phyloP scores from a whole-genome alignment of 352 stramenopile species.

The Paralagenidium karlingii region DNA sequence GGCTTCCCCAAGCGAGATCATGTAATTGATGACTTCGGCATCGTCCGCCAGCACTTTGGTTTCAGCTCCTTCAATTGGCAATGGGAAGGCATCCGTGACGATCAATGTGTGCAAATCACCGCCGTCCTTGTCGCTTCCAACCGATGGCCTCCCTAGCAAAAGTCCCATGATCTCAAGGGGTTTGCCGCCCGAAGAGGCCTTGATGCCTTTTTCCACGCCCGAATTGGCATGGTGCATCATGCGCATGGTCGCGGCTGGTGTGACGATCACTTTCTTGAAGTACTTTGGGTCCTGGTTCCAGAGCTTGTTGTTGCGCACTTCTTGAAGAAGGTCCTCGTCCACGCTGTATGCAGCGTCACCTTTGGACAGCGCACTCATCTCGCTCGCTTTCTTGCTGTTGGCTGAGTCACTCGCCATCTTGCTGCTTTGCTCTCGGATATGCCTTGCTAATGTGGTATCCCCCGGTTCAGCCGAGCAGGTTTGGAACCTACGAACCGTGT shows the following conservation, averaged over 20 bases:
- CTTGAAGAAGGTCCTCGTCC: constrained; percentile 75
- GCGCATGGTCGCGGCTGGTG: constrained; percentile 89
- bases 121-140: constrained; percentile 72
- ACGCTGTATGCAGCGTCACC: constrained; percentile 68
- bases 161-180: constrained; percentile 99
- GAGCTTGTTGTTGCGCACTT: constrained; percentile 78
- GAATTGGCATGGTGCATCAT: constrained; percentile 97
- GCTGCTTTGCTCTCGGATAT: not conserved
- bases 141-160: constrained; percentile 89
- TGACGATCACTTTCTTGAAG: constrained; percentile 94
- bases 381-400: not conserved
- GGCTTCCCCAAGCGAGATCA: constrained; percentile 95
- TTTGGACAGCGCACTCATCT: constrained; percentile 7
- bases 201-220: constrained; percentile 97
- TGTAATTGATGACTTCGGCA: constrained; percentile 97
- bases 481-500: no score
- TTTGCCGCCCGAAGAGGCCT: constrained; percentile 88
- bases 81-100: constrained; percentile 96
- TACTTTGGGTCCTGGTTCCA: constrained; percentile 91
- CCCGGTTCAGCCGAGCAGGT: not conserved
- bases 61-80: constrained; percentile 95
- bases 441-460: not conserved
- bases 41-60: constrained; percentile 95
- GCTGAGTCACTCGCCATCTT: not conserved
- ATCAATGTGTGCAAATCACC: constrained; percentile 88